Percentiles rank a stretch among this genome's conserved stretches.
Conservation (phyloP, 2,329 filamentous ascomycete genomes). For the Hypoxylon sp. region DNA sequence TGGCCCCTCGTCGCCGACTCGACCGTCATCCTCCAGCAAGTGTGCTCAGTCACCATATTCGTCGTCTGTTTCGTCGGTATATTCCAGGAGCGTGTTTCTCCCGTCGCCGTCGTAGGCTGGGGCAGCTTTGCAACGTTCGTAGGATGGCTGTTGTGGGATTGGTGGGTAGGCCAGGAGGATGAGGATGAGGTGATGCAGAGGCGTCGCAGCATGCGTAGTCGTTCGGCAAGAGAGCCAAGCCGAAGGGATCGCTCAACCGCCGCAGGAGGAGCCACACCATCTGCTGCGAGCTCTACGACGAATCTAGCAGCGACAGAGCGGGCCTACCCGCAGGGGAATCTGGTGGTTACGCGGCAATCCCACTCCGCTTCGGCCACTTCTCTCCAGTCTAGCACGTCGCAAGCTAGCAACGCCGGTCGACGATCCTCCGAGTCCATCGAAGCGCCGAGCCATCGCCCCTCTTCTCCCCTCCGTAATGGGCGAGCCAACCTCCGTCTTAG, state of each 20-base stretch:
- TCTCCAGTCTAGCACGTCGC: slow-evolving; percentile 62
- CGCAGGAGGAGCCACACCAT: slow-evolving; percentile 48
- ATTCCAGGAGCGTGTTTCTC: slow-evolving; percentile 87
- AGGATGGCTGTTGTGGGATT: slow-evolving; percentile 93
- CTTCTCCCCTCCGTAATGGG: slow-evolving; percentile 56
- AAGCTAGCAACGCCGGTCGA: slow-evolving; percentile 50
- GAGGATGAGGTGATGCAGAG: slow-evolving; percentile 59
- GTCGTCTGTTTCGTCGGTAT: slow-evolving; percentile 95
- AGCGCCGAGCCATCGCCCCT: slow-evolving; percentile 55
- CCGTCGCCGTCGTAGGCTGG: slow-evolving; percentile 89
- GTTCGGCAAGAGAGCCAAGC: slow-evolving; percentile 53
- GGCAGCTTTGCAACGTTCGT: slow-evolving; percentile 85
- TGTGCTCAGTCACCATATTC: slow-evolving; percentile 95
- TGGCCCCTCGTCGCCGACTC: slow-evolving; percentile 96
- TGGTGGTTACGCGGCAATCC: slow-evolving; percentile 59
- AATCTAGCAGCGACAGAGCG: slow-evolving; percentile 57
- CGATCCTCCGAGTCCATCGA: slow-evolving; percentile 53
- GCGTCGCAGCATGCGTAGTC: slow-evolving; percentile 57
- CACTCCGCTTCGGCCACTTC: slow-evolving; percentile 71
- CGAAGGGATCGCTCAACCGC: slow-evolving; percentile 52
- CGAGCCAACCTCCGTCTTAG: slow-evolving; percentile 72
- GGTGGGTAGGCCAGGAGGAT: slow-evolving; percentile 80
- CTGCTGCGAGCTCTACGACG: slow-evolving; percentile 63
- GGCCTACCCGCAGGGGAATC: slow-evolving; percentile 51
- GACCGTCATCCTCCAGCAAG: slow-evolving; percentile 96